A percentile compares a stretch with the other conserved stretches of the same genome.
Evolutionary conservation across 2,329 filamentous ascomycete species (phyloP).

Genomic region (Fusarium sp.): DNA sequence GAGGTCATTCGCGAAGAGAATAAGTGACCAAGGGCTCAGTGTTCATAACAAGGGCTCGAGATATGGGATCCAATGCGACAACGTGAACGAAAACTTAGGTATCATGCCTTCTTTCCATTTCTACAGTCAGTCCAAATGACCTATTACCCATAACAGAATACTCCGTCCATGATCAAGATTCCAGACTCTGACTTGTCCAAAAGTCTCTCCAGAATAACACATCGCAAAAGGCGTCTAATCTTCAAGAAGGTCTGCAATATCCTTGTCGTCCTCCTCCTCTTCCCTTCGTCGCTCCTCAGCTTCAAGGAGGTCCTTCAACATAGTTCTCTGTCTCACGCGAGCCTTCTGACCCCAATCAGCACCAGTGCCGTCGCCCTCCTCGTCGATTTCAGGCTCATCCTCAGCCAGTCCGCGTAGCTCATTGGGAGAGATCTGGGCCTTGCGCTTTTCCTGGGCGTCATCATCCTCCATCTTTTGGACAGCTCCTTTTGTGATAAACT

Average conservation of each 20-base stretch:
- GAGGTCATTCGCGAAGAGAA: neutral
- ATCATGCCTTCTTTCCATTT: neutral
- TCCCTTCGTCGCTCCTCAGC: constrained; percentile 69
- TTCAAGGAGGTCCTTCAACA: constrained; percentile 73
- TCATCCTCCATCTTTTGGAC: constrained; percentile 72
- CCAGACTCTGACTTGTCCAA: constrained; percentile 5
- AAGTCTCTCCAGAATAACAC: neutral
- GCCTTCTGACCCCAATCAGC: constrained; percentile 78
- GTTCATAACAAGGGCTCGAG: neutral
- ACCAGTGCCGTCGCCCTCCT: constrained; percentile 58
- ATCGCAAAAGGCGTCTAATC: constrained; percentile 51
- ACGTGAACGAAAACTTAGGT: neutral
- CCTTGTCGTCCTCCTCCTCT: constrained; percentile 77
- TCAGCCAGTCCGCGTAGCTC: constrained; percentile 68
- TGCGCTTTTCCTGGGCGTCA: constrained; percentile 63
- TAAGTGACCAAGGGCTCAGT: neutral
- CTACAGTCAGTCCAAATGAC: neutral
- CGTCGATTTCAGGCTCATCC: constrained; percentile 63
- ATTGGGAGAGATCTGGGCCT: constrained; percentile 71
- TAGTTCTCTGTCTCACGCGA: constrained; percentile 73
- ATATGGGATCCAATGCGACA: neutral
- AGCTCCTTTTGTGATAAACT: constrained; percentile 71
- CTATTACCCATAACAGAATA: constrained; percentile 1
- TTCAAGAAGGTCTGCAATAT: constrained; percentile 77
- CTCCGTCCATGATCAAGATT: constrained; percentile 6